Percentiles rank a stretch among this genome's conserved stretches.
These are phyloP conservation scores for Agaricus subrufescens DNA, from an alignment of 768 basidiomycete species.

Conservation along the genomic window DNA sequence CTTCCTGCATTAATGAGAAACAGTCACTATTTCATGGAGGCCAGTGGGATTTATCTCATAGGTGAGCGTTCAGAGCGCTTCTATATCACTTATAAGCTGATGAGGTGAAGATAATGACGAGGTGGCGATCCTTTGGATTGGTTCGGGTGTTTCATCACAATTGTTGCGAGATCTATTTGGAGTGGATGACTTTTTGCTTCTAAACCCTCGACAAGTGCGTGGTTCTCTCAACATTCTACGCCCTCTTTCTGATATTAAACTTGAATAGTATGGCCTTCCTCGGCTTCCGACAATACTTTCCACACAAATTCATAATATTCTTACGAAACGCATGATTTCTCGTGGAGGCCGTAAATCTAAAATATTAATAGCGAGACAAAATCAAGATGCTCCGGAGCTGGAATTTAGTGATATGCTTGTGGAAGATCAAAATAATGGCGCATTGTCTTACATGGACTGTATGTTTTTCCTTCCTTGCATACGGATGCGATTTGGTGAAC, in stretches of 20 bases:
- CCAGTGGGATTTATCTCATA: constrained; percentile 87
- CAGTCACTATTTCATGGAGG: constrained; percentile 85
- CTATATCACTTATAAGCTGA: constrained; percentile 4
- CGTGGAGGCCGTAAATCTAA: constrained; percentile 46
- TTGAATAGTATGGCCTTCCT: constrained; percentile 61
- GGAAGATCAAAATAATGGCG: constrained; percentile 97
- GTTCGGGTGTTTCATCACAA: constrained; percentile 74
- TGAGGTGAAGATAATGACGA: constrained; percentile 76
- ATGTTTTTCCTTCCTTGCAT: constrained; percentile 20
- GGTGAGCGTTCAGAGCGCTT: constrained; percentile 41
- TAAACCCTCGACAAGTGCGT: constrained; percentile 69
- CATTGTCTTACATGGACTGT: constrained; percentile 90
- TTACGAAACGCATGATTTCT: constrained; percentile 59
- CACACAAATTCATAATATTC: constrained; percentile 78
- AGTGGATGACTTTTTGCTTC: constrained; percentile 66
- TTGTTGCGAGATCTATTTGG: constrained; percentile 81
- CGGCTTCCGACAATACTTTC: constrained; percentile 71
- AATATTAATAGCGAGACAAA: constrained; percentile 81
- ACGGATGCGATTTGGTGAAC: not conserved
- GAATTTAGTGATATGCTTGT: constrained; percentile 97
- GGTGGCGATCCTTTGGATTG: constrained; percentile 86
- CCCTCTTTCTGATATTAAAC: constrained; percentile 5
- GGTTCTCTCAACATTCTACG: not conserved
- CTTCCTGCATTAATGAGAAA: constrained; percentile 78
- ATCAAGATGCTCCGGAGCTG: constrained; percentile 87